These are phyloP conservation scores for Picea mariana DNA, from an alignment of 83 land plant genomes.

Conservation along the genomic window DNA sequence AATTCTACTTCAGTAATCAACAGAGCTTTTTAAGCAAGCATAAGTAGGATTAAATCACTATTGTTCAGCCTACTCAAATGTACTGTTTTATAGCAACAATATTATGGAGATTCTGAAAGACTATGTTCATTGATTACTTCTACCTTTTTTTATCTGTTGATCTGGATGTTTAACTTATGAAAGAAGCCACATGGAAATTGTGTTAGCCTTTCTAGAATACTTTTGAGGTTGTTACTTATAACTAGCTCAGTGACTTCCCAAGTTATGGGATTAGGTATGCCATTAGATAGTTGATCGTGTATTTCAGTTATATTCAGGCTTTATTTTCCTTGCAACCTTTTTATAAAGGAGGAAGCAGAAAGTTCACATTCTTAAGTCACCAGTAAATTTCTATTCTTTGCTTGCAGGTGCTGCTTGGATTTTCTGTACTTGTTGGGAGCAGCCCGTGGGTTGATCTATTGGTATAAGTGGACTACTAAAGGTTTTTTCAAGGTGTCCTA, in stretches of 20 bases:
- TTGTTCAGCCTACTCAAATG: too few species aligned
- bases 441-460: conserved; percentile 98
- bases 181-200: neutral
- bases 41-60: too few species aligned
- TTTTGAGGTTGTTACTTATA: neutral
- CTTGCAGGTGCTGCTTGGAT: conserved; percentile 92
- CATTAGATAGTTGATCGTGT: neutral
- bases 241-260: too few species aligned
- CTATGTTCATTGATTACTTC: neutral
- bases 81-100: neutral
- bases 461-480: conserved; percentile 40
- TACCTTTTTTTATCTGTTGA: neutral
- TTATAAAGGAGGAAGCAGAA: neutral
- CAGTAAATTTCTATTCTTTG: neutral
- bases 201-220: neutral
- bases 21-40: too few species aligned
- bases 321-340: neutral
- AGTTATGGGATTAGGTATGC: neutral
- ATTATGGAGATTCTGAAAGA: neutral
- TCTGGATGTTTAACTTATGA: neutral
- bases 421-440: conserved; percentile 92
- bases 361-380: neutral
- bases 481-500: neutral
- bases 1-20: too few species aligned
- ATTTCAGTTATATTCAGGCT: neutral